phyloP scores from a whole-genome alignment of 2,329 filamentous ascomycete species.

The Botrytis hyacinthi region DNA sequence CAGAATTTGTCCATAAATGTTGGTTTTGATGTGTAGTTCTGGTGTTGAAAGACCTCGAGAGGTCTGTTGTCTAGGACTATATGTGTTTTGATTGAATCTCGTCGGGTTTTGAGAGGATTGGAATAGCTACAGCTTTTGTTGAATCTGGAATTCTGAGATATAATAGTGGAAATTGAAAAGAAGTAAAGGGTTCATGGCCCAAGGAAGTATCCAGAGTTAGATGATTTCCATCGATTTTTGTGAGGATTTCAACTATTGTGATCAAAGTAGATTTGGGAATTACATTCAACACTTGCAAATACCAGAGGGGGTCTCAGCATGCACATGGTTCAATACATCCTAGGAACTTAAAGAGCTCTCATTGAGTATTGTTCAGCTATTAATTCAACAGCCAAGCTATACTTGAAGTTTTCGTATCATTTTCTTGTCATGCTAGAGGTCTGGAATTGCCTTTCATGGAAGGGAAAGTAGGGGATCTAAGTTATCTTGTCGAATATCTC shows the following conservation, averaged over 20 bases:
- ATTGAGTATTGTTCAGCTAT: neutral
- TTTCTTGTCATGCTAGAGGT: no score
- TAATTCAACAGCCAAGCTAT: neutral
- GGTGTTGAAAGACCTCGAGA: neutral
- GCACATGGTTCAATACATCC: rapidly evolving
- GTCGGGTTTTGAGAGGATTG: neutral
- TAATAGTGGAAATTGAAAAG: neutral
- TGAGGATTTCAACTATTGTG: neutral
- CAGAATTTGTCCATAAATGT: neutral
- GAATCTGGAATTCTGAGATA: neutral
- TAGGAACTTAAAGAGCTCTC: no score
- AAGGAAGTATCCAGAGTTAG: neutral
- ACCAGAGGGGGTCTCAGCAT: neutral
- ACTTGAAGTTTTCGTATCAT: rapidly evolving
- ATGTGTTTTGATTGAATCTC: neutral
- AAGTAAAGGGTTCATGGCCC: neutral
- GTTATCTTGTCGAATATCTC: neutral
- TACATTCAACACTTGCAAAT: no score
- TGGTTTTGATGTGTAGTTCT: neutral
- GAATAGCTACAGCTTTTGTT: neutral
- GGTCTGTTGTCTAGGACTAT: no score
- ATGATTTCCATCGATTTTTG: no score
- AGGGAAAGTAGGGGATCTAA: no score
- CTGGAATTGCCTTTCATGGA: rapidly evolving
- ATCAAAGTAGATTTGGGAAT: neutral